Evolutionary conservation across 768 basidiomycete species (phyloP), one percentile per base, ranked within the genome.

Genomic region (Dendrothele bispora): DNA sequence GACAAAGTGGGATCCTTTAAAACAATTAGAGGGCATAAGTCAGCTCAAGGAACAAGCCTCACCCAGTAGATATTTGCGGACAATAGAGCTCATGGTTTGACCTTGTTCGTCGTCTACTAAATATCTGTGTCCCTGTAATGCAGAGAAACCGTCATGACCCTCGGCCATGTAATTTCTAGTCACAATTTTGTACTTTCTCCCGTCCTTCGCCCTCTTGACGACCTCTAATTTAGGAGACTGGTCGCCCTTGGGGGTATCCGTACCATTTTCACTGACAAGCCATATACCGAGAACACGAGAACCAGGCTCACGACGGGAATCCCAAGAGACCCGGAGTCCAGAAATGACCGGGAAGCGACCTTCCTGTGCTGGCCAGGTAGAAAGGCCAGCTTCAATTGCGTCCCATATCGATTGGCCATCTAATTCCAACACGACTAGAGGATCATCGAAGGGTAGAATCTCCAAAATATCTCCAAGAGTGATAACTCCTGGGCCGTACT

Each of bases 281-380:
- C 84, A 84, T 18, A 95, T 72, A 3, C 85, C 86, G 20, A 85
- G 64, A 5, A 97, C 80, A 14, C 93, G 83, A 44, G 84, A 71
- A 14, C 86, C 84, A 0, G 89, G 78, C 1, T 80, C 77, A 34
- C 73, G 75, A 24, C 80, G 77, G 29, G 91, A 94, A 62, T 97
- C 92, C 93, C 92, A 95, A 15, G 81, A 77, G 7, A 95, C 86
- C 10, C 81, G 82, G 30, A 95, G 76, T 15, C 93, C 93, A 20
- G 92, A 87, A 29, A 95, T 73, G 11, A 92, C 76, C 1, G 93
- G 92, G 67, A 97, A 97, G 11, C 93, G 89, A 18, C 93, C 93
- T 76, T 95, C 93, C 65, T 93, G 91, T 15, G 91, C 85, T 6
- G 93, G 93, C 80, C 87, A 95, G 43, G 79, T 88, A 49, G 70